Base-by-base conservation (phyloP, 306 rosid genomes). In the Pueraria montana region DNA sequence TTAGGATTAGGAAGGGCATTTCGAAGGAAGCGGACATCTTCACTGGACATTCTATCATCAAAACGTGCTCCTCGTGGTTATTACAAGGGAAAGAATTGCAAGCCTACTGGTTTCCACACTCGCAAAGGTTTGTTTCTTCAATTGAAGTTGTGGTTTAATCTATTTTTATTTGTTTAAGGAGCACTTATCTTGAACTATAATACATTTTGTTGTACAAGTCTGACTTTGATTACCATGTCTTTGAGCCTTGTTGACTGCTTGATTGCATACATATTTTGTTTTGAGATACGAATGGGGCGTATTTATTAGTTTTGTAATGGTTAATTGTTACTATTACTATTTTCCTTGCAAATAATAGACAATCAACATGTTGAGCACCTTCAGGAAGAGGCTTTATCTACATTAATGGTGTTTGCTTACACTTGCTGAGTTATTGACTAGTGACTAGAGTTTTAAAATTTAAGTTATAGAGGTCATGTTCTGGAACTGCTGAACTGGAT, bases 41-140 rank as follows among this genome's bases (percentile, higher is more conserved):
- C 92, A 8, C 90, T 89, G 32, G 90, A 89, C 80, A 93, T 95
- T 87, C 90, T 93, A 11, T 90, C 97, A 4, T 84, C 98, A 7
- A 95, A 91, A 64, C 87, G 95, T 23, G 98, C 98, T 58, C 95
- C 97, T 7, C 79, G 94, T 42, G 91, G 90, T 68, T 95, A 86
- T 68, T 95, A 93, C 77, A 93, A 93, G 89, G 98, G 97, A 49
- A 95, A 93, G 72, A 93, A 93, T 48, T 95, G 98, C 94, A 88
- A 88, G 56, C 97, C 98, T 43, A 95, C 97, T 69, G 97, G 97
- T 74, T 95, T 95, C 81, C 92, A 89, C 82, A 93, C 97, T 53
- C 92, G 93, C 65, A 93, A 95, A 89, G 97, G 97, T 91, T 82
- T 79, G 73, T 65, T 71, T 79, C 61, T 21, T 42, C 43, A 26